Percentiles rank a stretch among this genome's conserved stretches.
Conservation (phyloP, 2,329 filamentous ascomycete species). For the Zymoseptoria pseudotritici region DNA sequence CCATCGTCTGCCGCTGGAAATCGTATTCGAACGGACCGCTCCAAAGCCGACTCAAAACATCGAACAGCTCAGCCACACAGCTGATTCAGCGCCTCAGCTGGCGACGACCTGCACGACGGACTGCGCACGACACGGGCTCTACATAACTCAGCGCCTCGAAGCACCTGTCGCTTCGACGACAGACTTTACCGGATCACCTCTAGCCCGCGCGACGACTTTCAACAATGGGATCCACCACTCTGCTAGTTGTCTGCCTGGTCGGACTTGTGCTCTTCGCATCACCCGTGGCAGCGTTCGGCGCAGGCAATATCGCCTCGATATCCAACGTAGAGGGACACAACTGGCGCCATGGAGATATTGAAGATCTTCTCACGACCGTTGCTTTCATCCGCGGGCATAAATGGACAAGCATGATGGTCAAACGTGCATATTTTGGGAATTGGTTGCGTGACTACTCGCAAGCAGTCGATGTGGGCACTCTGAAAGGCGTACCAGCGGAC, state of each 20-base stretch:
- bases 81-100: constrained; percentile 6
- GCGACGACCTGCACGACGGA: background rate
- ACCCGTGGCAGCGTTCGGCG: constrained; percentile 36
- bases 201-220: background rate
- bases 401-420: constrained; percentile 68
- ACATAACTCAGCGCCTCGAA: too few species aligned
- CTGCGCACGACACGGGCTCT: too few species aligned
- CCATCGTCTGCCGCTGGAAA: background rate
- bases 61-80: constrained; percentile 5
- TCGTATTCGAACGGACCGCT: background rate
- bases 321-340: constrained; percentile 41
- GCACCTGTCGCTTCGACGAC: background rate
- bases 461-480: constrained; percentile 84
- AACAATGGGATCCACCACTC: constrained; percentile 6
- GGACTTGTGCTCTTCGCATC: constrained; percentile 23
- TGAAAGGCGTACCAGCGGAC: constrained; percentile 84
- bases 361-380: constrained; percentile 44
- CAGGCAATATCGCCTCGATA: constrained; percentile 41
- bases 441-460: constrained; percentile 93
- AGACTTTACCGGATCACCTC: background rate
- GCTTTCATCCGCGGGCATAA: constrained; percentile 58
- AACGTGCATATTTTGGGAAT: constrained; percentile 91
- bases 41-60: background rate
- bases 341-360: constrained; percentile 48
- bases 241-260: constrained; percentile 22